Evolutionary conservation across 2,329 filamentous ascomycete species (phyloP), one percentile per base, ranked within the genome.

Genomic region (Beauveria medogensis): DNA sequence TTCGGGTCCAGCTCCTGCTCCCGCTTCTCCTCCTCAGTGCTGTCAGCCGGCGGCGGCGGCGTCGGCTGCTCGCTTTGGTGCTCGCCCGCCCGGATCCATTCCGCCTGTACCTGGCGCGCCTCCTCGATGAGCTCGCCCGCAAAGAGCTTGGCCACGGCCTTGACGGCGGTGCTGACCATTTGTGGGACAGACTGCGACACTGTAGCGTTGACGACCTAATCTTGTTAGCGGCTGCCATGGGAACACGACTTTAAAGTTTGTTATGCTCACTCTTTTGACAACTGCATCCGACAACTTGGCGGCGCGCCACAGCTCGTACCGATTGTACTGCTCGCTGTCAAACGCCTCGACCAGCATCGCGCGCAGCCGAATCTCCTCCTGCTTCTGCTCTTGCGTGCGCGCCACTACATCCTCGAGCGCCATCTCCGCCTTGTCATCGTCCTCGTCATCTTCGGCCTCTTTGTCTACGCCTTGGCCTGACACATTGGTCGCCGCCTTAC

Each of bases 171-270:
- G 63, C 90, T 86, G 55, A 92, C 87, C 66, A 84, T 88, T 22
- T 83, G 80, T 0, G 88, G 88, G 0, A 91, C 89, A 2, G 88
- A 91, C 70, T 92, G 90, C 0, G 88, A 91, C 9, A 92, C 86
- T 2, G 89, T 91, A 62, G 89, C 88, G 69, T 92, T 93, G 70
- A 91, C 87, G 63, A 92, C 83, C 81, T 87, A 63, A 22, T 20
- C 10, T 41, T 34, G 18, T 51, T 52, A 44, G 43, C 22, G 1
- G 8, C 24, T 24, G 54, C 8, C 6, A 46, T 6, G n/a, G 14
- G 12, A 16, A 5, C 2, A 12, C 14, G 12, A 16, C 5, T 16
- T 12, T 37, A 14, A 6, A 6, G 34, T 37, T 16, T 37, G 34
- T 2, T 2, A 16, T 22, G 72, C 81, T 62, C 75, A 87, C 85